Conservation (phyloP, 2,329 filamentous ascomycete species). For the Gnomoniopsis smithogilvyi region DNA sequence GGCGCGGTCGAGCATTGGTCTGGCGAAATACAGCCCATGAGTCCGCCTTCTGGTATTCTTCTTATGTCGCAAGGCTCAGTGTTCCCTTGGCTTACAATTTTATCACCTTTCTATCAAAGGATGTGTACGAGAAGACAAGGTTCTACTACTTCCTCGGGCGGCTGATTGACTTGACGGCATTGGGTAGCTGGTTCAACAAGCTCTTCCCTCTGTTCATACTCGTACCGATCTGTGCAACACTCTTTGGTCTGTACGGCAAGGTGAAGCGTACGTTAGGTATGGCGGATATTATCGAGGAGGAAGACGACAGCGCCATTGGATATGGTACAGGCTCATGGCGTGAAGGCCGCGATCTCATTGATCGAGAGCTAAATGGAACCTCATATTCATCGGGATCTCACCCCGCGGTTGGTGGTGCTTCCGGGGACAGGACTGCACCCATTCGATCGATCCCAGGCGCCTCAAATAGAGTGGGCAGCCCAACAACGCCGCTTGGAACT, state of each 20-base stretch:
- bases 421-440: slow-evolving; percentile 35
- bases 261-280: slow-evolving; percentile 77
- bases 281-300: slow-evolving; percentile 73
- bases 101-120: slow-evolving; percentile 76
- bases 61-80: slow-evolving; percentile 87
- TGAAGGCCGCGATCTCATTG: slow-evolving; percentile 86
- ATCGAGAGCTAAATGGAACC: slow-evolving; percentile 72
- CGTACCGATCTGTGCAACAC: slow-evolving; percentile 76
- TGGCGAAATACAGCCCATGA: slow-evolving; percentile 88
- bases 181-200: slow-evolving; percentile 81
- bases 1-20: slow-evolving; percentile 90
- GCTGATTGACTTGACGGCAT: slow-evolving; percentile 76
- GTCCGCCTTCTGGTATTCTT: slow-evolving; percentile 92
- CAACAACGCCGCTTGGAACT: slow-evolving; percentile 42
- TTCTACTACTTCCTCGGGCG: slow-evolving; percentile 87
- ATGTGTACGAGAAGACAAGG: slow-evolving; percentile 71
- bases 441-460: slow-evolving; percentile 46
- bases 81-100: slow-evolving; percentile 97
- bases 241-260: slow-evolving; percentile 86
- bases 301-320: slow-evolving; percentile 59
- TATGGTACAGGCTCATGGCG: slow-evolving; percentile 84
- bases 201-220: slow-evolving; percentile 88
- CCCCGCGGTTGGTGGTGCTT: slow-evolving; percentile 22
- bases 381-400: slow-evolving; percentile 46
- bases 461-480: slow-evolving; percentile 31